Percentiles rank a stretch among this genome's conserved stretches.
Evolutionary conservation across 352 stramenopile species (phyloP).

Genomic region (Phytophthora rubi): DNA sequence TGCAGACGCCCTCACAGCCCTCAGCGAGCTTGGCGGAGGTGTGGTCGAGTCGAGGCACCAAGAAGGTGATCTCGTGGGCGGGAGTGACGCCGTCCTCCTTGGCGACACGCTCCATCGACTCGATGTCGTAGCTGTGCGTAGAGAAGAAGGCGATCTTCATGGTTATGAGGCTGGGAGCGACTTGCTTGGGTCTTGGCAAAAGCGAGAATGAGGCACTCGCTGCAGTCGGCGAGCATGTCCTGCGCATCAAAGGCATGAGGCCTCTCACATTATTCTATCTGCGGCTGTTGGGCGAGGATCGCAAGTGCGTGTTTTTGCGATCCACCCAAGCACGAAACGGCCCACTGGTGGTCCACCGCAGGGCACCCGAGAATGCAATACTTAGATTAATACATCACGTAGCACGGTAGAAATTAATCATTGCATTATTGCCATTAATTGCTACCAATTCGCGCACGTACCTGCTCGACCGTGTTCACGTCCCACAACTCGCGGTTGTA

Average conservation of each 20-base stretch:
- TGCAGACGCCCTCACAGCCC: conserved; percentile 64
- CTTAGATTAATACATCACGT: no score
- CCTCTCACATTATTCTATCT: background rate
- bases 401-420: no score
- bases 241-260: background rate
- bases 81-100: conserved; percentile 47
- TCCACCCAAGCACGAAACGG: conserved; percentile 6
- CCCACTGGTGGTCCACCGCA: background rate
- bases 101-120: conserved; percentile 56
- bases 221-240: background rate
- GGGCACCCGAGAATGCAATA: no score
- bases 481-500: no score
- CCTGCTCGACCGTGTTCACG: no score
- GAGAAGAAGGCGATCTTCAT: conserved; percentile 84
- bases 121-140: conserved; percentile 70
- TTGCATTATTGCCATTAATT: no score
- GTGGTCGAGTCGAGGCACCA: conserved; percentile 52
- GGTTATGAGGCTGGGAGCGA: background rate
- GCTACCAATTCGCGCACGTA: no score
- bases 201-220: conserved; percentile 19
- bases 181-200: conserved; percentile 22
- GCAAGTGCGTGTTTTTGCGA: conserved; percentile 26
- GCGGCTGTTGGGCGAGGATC: conserved; percentile 6
- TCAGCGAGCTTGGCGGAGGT: conserved; percentile 58
- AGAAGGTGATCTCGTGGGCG: conserved; percentile 62